Evolutionary conservation across 2,329 filamentous ascomycete species (phyloP), one percentile per base, ranked within the genome.

Genomic region (Paecilomyces niveus): DNA sequence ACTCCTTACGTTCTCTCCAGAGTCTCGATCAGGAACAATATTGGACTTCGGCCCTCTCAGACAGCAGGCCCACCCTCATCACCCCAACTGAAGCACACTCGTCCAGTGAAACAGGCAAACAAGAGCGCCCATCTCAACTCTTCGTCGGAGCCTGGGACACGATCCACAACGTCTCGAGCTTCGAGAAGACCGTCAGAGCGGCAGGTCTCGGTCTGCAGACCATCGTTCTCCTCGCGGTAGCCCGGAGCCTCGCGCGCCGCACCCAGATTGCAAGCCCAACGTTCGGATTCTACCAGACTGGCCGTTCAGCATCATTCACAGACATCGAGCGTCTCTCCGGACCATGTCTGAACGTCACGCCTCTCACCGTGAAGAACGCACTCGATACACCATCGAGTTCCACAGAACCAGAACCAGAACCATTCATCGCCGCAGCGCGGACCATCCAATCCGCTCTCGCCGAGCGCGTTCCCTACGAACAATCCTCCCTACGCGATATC

Each of bases 311-410:
- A 1, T 58, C 65, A 1, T 68, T 70, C 61, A 53, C 62, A 1
- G 60, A 63, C 15, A 62, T 71, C 21, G 65, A 71, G n/a, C 60
- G 56, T 3, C 55, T 70, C 11, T 63, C 64, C 7, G 66, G 65
- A 0, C 70, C 70, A n/a, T 71, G 68, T 56, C 59, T 73, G 15
- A 72, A 72, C 53, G 62, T 72, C 3, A 68, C 64, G 21, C 70
- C 70, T 7, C 62, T 71, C 9, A 62, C 62, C 7, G 59, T 69
- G 6, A 56, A 54, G 2, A 57, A 65, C 21, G 59, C 58, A 18
- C 11, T 61, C 3, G 11, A 7, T 45, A 15, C 32, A 5, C n/a
- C 54, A n/a, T 22, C 18, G 3, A 3, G 7, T n/a, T 13, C 35
- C 15, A n/a, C 8, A 45, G 39, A 45, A 21, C n/a, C 39, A 18